Base-by-base conservation (phyloP, 1,139 yeast species). In the Sugiyamaella pinicola region DNA sequence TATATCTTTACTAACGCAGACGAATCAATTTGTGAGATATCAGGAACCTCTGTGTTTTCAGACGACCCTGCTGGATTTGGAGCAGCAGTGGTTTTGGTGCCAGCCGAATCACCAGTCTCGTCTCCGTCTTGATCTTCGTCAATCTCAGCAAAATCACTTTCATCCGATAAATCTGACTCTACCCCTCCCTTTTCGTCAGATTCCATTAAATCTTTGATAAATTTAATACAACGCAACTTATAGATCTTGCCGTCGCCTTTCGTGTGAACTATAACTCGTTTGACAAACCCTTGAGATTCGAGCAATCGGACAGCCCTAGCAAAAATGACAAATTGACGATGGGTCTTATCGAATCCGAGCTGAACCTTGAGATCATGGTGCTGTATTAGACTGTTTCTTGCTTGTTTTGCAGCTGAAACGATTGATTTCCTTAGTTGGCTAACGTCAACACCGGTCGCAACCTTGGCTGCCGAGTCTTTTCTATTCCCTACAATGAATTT, bases 341-440 rank as follows among this genome's bases (percentile, higher is more conserved):
- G 67, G 4, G 73, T 73, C 46, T 73, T 72, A 53, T 78, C 81
- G 64, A 83, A 75, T 2, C 80, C 81, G 42, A 87, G 66, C 63
- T 87, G 88, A 40, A 77, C 71, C 60, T 81, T 80, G 58, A 88
- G 72, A 68, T 87, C 96, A 22, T 75, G 70, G 43, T 83, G 76
- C 22, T 86, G 84, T 39, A 96, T 77, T 18, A 87, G 74, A 1
- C 83, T 80, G 62, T 85, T 82, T 34, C 87, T 86, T 0, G 95
- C 91, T 1, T 69, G 68, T 58, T 83, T 82, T 12, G 85, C 75
- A 9, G 82, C 75, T 6, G 74, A 76, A 44, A 85, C 79, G 1
- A 87, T 78, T 10, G 69, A 64, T 10, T 64, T 64, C n/a, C 74
- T 64, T 40, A 75, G 62, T 28, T 70, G 71, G n/a, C 64, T 62